phyloP scores from a whole-genome alignment of 1,139 yeast genomes.

The Eremothecium coryli region DNA sequence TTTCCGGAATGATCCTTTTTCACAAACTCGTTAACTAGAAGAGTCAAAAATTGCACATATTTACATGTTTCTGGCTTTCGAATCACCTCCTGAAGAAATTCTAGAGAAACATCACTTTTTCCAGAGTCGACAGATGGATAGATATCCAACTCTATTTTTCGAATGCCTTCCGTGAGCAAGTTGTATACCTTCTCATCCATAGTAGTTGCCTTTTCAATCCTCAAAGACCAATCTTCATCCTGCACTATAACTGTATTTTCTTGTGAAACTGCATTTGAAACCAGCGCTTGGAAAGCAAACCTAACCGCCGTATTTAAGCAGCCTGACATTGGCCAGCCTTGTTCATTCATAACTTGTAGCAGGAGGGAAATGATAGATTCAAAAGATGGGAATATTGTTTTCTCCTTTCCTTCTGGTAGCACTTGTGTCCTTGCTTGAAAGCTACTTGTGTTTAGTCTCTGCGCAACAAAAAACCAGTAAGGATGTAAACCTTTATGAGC shows the following conservation, averaged over 20 bases:
- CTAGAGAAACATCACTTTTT: conserved; percentile 11
- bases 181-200: conserved; percentile 46
- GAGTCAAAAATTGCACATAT: conserved; percentile 21
- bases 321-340: conserved; percentile 27
- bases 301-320: conserved; percentile 37
- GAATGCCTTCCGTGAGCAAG: conserved; percentile 30
- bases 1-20: conserved; percentile 16
- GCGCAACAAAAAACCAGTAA: conserved; percentile 40
- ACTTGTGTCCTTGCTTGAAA: conserved; percentile 39
- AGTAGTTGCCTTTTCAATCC: conserved; percentile 65
- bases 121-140: no score
- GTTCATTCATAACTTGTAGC: not conserved
- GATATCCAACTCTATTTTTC: no score
- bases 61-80: no score
- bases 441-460: conserved; percentile 36
- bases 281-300: conserved; percentile 47
- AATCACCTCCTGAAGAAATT: conserved; percentile 10
- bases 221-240: conserved; percentile 68
- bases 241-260: conserved; percentile 47
- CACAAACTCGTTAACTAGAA: conserved; percentile 34
- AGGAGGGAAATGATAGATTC: conserved; percentile 25
- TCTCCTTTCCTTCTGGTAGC: conserved; percentile 33
- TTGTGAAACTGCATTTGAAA: conserved; percentile 51
- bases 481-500: conserved; percentile 80
- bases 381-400: conserved; percentile 40